A percentile compares a stretch with the other conserved stretches of the same genome.
Evolutionary conservation across 495 filamentous ascomycete genomes (phyloP).

Genomic region (Ascodesmis nigricans): DNA sequence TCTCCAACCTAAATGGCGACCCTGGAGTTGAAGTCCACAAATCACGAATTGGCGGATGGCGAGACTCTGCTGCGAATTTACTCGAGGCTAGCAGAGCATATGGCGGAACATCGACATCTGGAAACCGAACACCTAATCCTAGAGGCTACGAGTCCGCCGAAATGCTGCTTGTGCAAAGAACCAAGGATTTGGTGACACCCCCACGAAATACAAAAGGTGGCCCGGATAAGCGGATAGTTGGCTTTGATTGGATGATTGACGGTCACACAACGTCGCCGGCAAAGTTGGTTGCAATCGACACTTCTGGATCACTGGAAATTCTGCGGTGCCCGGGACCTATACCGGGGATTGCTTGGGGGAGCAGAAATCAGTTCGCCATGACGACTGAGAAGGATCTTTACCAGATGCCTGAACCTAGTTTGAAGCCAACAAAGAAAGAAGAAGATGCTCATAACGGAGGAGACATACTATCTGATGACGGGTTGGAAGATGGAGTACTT

Average conservation of each 20-base stretch:
- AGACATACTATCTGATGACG: too few relatives aligned
- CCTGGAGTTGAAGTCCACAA: conserved; percentile 12
- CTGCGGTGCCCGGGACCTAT: conserved; percentile 9
- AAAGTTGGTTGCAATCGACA: conserved; percentile 5
- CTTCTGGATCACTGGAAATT: conserved; percentile 15
- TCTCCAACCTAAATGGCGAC: conserved; percentile 2
- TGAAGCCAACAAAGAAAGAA: neutral
- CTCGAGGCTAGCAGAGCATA: conserved; percentile 14
- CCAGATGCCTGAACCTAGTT: conserved; percentile 10
- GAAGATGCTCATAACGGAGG: too few relatives aligned
- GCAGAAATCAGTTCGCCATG: conserved; percentile 15
- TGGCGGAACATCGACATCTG: conserved; percentile 8
- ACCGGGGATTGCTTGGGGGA: conserved; percentile 14
- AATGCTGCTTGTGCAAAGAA: conserved; percentile 14
- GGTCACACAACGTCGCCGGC: conserved; percentile 12
- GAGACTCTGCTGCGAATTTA: conserved; percentile 18
- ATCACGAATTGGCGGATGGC: conserved; percentile 12
- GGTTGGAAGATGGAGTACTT: too few relatives aligned
- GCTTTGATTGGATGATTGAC: conserved; percentile 65
- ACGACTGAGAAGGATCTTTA: conserved; percentile 16
- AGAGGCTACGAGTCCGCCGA: conserved; percentile 13
- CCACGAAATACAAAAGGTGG: conserved; percentile 24
- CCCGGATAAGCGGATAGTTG: conserved; percentile 46
- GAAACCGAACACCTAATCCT: conserved; percentile 9
- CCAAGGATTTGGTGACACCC: conserved; percentile 12